These are phyloP conservation scores for Phalaenopsis aphrodite DNA, from an alignment of 106 monocot species.

Conservation along the genomic window DNA sequence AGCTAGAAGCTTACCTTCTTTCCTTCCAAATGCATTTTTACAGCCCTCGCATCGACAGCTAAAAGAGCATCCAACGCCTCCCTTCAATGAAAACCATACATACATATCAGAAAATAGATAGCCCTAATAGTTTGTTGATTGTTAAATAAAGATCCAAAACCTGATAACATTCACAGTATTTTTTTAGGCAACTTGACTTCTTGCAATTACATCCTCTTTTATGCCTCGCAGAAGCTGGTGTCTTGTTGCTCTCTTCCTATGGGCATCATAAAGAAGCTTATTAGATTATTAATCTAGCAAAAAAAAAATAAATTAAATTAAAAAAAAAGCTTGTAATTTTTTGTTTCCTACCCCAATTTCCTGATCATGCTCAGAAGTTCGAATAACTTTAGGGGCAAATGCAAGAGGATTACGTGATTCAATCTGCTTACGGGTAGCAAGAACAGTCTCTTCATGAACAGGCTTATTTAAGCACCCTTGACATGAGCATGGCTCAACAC, in stretches of 20 bases:
- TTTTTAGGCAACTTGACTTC: conserved; percentile 93
- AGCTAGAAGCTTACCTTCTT: conserved; percentile 15
- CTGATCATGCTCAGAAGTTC: conserved; percentile 24
- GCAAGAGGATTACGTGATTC: conserved; percentile 97
- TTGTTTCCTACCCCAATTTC: conserved; percentile 44
- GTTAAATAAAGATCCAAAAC: conserved; percentile 27
- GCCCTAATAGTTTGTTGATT: background rate
- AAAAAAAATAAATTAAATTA: background rate
- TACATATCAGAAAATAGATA: conserved; percentile 9
- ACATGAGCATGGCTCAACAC: conserved; percentile 84
- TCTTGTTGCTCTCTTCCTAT: conserved; percentile 80
- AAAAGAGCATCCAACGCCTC: conserved; percentile 24
- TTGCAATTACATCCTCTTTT: conserved; percentile 99
- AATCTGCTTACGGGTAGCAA: conserved; percentile 90
- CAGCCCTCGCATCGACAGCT: conserved; percentile 26
- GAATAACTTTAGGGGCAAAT: conserved; percentile 98
- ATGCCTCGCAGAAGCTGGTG: conserved; percentile 94
- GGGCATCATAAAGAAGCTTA: background rate
- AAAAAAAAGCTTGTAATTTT: background rate
- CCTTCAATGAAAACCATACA: conserved; percentile 10
- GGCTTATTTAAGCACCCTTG: conserved; percentile 95
- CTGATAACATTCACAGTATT: conserved; percentile 99
- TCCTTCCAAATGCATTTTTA: conserved; percentile 31
- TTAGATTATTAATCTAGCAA: background rate
- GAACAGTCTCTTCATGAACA: conserved; percentile 76